Conservation (phyloP, 177 flowering plant species). For the Vitis hybrid region DNA sequence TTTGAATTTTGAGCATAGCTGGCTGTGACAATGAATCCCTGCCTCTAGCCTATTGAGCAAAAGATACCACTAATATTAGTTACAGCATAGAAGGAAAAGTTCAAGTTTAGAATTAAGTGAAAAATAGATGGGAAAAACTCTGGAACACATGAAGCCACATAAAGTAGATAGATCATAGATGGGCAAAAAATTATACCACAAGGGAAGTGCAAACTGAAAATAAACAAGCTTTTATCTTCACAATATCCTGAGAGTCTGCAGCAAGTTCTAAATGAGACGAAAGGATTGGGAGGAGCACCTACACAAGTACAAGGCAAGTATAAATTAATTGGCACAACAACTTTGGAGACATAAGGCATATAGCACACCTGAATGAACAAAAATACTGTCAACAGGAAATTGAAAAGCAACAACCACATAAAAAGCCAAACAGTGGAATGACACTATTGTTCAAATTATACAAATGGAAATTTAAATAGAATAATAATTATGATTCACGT, state of each 20-base stretch:
- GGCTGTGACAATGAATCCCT: slow-evolving; percentile 43
- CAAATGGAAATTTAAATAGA: background rate
- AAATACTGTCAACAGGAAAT: background rate
- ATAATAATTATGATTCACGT: background rate
- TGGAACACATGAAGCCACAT: background rate
- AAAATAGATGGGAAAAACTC: background rate
- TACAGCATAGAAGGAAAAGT: background rate
- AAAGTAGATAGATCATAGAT: background rate
- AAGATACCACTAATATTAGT: background rate
- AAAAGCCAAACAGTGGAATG: background rate
- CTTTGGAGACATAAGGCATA: background rate
- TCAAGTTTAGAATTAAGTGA: background rate
- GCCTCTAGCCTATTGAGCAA: slow-evolving; percentile 55
- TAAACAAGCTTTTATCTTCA: slow-evolving; percentile 70
- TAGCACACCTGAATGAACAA: background rate
- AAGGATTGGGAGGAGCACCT: slow-evolving; percentile 71
- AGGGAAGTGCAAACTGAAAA: slow-evolving; percentile 85
- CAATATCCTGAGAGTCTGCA: slow-evolving; percentile 34
- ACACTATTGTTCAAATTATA: background rate
- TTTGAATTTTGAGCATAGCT: slow-evolving; percentile 41
- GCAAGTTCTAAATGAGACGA: slow-evolving; percentile 47
- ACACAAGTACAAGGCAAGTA: slow-evolving; percentile 17
- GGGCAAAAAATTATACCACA: slow-evolving; percentile 45
- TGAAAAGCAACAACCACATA: background rate
- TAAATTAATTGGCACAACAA: background rate